Conservation (phyloP, 371 early-diverging fungal species). For the Lichtheimia hyalospora region DNA sequence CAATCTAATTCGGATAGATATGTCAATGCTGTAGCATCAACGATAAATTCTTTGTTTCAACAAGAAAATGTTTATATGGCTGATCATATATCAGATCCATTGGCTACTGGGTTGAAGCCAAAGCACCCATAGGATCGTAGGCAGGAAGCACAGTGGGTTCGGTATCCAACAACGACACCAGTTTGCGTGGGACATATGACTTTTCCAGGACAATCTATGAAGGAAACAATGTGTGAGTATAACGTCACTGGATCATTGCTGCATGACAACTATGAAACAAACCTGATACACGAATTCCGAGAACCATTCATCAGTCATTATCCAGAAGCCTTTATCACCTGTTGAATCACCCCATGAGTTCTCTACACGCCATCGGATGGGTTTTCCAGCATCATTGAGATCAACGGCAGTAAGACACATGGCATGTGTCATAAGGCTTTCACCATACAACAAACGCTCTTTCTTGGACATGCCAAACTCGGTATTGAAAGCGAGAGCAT, state of each 20-base stretch:
- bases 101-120: constrained; percentile 29
- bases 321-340: constrained; percentile 77
- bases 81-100: no score
- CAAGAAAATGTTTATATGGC: no score
- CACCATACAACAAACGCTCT: constrained; percentile 72
- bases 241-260: background rate
- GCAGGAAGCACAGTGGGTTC: constrained; percentile 71
- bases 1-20: no score
- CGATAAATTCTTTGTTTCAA: no score
- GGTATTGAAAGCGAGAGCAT: constrained; percentile 68
- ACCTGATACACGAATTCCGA: constrained; percentile 77
- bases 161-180: constrained; percentile 61
- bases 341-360: constrained; percentile 75
- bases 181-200: constrained; percentile 55
- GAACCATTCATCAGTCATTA: constrained; percentile 85
- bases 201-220: constrained; percentile 68
- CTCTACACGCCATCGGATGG: constrained; percentile 80
- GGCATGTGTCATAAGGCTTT: constrained; percentile 81
- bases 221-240: background rate
- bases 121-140: constrained; percentile 73
- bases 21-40: no score
- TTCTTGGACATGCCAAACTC: constrained; percentile 67
- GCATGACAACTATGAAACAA: background rate
- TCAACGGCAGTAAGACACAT: constrained; percentile 88
- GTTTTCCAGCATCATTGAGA: constrained; percentile 56